Evolutionary conservation across 2,329 filamentous ascomycete genomes (phyloP).

Genomic region (Pestalotiopsis sp.): DNA sequence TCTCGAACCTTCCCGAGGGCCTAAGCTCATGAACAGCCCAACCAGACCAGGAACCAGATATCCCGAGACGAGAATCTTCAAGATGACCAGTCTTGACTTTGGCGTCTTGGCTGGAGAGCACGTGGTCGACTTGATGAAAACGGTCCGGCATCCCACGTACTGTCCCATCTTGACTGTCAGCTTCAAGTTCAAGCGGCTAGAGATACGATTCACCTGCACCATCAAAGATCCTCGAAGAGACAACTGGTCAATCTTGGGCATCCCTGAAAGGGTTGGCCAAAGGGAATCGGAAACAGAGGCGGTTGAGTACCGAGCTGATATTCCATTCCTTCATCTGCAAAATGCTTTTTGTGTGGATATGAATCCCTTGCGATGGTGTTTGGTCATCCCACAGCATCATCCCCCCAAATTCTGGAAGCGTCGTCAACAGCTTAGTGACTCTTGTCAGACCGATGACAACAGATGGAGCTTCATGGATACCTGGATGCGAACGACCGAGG

Average conservation of each 20-base stretch:
- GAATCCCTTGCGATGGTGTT: conserved; percentile 30
- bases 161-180: conserved; percentile 36
- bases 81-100: conserved; percentile 55
- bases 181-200: conserved; percentile 37
- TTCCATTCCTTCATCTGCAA: conserved; percentile 48
- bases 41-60: conserved; percentile 29
- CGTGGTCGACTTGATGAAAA: conserved; percentile 61
- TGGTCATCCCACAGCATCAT: conserved; percentile 48
- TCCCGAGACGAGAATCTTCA: conserved; percentile 39
- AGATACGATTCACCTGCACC: conserved; percentile 37
- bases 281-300: conserved; percentile 18
- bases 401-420: conserved; percentile 51
- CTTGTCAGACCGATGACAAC: conserved; percentile 30
- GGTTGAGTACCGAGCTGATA: conserved; percentile 38
- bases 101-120: conserved; percentile 56
- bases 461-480: conserved; percentile 41
- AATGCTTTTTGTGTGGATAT: conserved; percentile 39
- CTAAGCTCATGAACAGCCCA: conserved; percentile 27
- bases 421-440: conserved; percentile 28
- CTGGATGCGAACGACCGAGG: conserved; percentile 51
- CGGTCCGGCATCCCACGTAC: conserved; percentile 29
- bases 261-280: background rate
- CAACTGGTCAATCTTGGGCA: conserved; percentile 15
- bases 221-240: conserved; percentile 24
- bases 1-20: background rate